Percentiles rank a stretch among this genome's conserved stretches.
Evolutionary conservation across 1,284 basidiomycete species (phyloP).

Genomic region (Apiotrichum gamsii): DNA sequence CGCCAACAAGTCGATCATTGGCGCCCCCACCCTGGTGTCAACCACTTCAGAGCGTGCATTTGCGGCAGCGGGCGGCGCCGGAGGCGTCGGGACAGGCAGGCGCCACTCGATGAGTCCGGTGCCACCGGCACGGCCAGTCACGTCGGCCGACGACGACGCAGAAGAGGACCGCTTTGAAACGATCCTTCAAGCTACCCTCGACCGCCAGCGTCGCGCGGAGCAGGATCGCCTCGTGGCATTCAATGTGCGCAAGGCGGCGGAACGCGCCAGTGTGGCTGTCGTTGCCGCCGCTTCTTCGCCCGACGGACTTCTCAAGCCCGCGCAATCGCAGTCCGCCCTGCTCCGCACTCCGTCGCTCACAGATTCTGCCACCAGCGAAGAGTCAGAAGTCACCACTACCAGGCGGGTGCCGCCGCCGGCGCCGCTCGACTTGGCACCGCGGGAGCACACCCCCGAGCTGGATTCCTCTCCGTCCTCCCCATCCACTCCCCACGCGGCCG

Average conservation of each 20-base stretch:
- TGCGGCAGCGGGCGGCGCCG: neutral
- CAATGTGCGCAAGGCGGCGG: too few species aligned
- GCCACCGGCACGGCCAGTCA: neutral
- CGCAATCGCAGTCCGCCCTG: too few species aligned
- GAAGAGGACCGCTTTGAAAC: neutral
- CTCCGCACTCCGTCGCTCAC: neutral
- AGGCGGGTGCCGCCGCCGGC: neutral
- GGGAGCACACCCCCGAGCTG: neutral
- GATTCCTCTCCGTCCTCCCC: too few species aligned
- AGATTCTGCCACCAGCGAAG: neutral
- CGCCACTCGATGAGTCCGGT: neutral
- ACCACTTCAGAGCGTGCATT: conserved; percentile 1
- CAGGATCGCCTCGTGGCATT: too few species aligned
- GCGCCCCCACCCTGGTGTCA: neutral
- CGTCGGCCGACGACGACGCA: neutral
- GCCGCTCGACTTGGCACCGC: neutral
- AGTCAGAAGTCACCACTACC: neutral
- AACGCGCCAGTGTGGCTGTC: too few species aligned
- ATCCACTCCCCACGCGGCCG: neutral
- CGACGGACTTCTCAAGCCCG: too few species aligned
- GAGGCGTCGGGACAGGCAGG: neutral
- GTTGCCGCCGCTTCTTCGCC: too few species aligned
- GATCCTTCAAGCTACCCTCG: neutral
- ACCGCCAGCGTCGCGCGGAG: neutral
- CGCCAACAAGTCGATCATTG: neutral